Base-by-base conservation (phyloP, 2,329 filamentous ascomycete genomes). In the Magnaporthiopsis poae region DNA sequence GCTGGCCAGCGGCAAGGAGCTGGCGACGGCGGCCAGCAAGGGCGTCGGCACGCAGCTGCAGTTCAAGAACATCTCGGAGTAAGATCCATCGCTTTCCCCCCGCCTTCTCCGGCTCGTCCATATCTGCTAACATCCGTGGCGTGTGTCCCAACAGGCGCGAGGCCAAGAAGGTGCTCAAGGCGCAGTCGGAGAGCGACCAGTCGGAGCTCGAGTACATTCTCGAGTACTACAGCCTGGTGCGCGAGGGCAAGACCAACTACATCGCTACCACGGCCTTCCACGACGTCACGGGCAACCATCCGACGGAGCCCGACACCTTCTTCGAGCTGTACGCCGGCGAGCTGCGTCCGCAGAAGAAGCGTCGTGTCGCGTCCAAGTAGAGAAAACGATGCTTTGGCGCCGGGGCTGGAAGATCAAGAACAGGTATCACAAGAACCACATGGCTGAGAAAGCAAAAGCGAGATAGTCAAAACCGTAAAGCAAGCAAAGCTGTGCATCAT, bases 221-320 rank as follows among this genome's bases (percentile, higher is more conserved):
- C 5, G 80, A 84, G 69, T 84, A 83, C 72, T 84, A 82, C 73
- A 80, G 79, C 61, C 74, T 84, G 11, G 81, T 84, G 12, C 76
- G 80, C 62, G 80, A 82, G 69, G 81, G 82, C 25, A 84, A 83
- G 75, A 82, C 81, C 0, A 84, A 83, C 71, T 84, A 83, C 71
- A 80, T 84, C 69, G 74, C 80, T 1, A 84, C 81, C 0, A 79
- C 77, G 3, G 77, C 80, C 0, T 84, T 83, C 69, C 78, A 81
- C 66, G 77, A 83, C 66, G 77, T 83, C 36, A 83, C 81, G 1
- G 80, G 78, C 4, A 69, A 72, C 46, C 76, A 80, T 68, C 79
- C 81, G 0, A 81, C 79, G 21, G 76, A 82, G 73, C 80, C 80
- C 0, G 73, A 74, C 4, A 79, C 81, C 13, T 83, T 84, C 71